Evolutionary conservation across 2,329 filamentous ascomycete genomes (phyloP).

Genomic region (Ophiocordyceps robertsii): DNA sequence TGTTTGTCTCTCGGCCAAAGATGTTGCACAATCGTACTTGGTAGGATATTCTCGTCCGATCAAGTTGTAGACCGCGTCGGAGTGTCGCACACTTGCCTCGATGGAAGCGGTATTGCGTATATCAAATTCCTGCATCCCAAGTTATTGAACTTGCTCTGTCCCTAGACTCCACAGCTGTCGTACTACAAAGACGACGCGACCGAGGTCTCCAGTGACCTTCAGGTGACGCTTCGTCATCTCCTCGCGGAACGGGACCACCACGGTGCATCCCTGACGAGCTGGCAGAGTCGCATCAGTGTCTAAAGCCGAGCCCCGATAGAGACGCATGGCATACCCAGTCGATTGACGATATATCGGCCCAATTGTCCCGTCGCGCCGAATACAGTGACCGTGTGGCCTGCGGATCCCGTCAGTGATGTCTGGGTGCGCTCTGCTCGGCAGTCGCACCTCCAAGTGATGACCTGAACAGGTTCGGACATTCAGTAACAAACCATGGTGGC

Average conservation of each 20-base stretch:
- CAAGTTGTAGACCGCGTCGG: conserved; percentile 94
- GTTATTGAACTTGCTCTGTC: conserved; percentile 4
- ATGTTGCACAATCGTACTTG: conserved; percentile 48
- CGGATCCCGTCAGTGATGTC: conserved; percentile 13
- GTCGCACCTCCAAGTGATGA: conserved; percentile 72
- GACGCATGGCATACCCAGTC: conserved; percentile 48
- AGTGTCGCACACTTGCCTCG: conserved; percentile 92
- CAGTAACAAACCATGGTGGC: conserved; percentile 9
- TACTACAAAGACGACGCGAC: conserved; percentile 76
- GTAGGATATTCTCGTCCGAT: conserved; percentile 91
- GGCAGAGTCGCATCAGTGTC: background rate
- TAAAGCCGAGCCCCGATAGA: background rate
- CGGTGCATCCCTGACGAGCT: conserved; percentile 90
- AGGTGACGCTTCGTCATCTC: conserved; percentile 97
- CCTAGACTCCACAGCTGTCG: conserved; percentile 8
- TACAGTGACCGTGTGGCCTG: conserved; percentile 91
- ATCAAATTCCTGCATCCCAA: conserved; percentile 63
- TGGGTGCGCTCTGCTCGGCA: conserved; percentile 4
- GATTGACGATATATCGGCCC: conserved; percentile 94
- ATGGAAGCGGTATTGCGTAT: conserved; percentile 89
- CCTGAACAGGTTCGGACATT: conserved; percentile 33
- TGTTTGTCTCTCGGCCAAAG: background rate
- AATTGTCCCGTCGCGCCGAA: conserved; percentile 95
- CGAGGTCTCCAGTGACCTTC: conserved; percentile 90
- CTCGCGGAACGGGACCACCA: conserved; percentile 86